Evolutionary conservation across 2,329 filamentous ascomycete genomes (phyloP).

Genomic region (Ceratocystis smalleyi): DNA sequence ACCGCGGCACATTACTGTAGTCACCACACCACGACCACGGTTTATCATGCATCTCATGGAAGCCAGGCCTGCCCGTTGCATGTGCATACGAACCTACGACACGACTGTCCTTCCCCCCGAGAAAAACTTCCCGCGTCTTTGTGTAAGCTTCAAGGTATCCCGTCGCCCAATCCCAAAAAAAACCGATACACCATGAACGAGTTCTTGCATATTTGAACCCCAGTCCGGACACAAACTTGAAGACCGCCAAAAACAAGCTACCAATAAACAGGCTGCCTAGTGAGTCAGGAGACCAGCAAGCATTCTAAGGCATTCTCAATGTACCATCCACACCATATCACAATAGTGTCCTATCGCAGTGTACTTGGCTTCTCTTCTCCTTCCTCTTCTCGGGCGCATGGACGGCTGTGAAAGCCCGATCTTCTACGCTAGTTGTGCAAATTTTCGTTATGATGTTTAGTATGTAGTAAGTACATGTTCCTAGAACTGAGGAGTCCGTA

Average conservation of each 20-base stretch:
- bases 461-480: not conserved
- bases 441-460: not conserved
- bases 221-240: not conserved
- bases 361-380: not conserved
- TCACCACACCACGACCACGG: not conserved
- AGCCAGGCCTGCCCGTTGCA: slow-evolving; percentile 23
- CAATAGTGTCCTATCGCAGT: not conserved
- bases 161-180: slow-evolving; percentile 22
- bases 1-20: no score
- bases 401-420: not conserved
- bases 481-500: not conserved
- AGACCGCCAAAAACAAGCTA: not conserved
- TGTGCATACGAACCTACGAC: slow-evolving; percentile 24
- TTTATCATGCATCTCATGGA: slow-evolving; percentile 10
- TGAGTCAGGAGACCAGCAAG: not conserved
- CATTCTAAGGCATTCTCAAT: not conserved
- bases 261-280: not conserved
- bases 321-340: not conserved
- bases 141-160: slow-evolving; percentile 30
- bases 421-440: not conserved
- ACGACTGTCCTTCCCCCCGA: slow-evolving; percentile 24
- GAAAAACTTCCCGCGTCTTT: slow-evolving; percentile 25
- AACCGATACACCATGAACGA: slow-evolving; percentile 23
- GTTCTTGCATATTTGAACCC: slow-evolving; percentile 26
- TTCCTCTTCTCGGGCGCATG: not conserved